phyloP scores from a whole-genome alignment of 805 yeast species.

The Starmerella ratchasimensis region DNA sequence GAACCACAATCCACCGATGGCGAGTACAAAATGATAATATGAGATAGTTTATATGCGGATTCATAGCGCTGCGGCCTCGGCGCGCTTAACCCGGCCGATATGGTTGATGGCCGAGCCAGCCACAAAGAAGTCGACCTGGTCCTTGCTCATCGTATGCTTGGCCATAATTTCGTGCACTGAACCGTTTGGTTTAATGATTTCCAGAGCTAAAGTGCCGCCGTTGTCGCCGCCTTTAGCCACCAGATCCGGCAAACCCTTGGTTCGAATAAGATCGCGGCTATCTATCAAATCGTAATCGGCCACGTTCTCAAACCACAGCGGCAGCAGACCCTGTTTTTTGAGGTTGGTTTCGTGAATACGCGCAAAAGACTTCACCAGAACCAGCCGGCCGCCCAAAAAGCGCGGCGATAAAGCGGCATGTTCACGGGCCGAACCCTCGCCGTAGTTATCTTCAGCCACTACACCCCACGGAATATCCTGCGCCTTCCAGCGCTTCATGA shows the following conservation, averaged over 20 bases:
- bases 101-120: conserved; percentile 95
- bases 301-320: conserved; percentile 82
- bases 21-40: too few species aligned
- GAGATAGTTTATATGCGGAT: too few species aligned
- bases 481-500: conserved; percentile 90
- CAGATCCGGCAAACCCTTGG: conserved; percentile 62
- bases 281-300: conserved; percentile 70
- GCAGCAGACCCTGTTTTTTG: conserved; percentile 96
- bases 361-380: conserved; percentile 88
- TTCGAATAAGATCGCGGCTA: conserved; percentile 65
- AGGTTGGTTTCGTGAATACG: conserved; percentile 96
- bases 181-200: conserved; percentile 63
- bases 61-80: conserved; percentile 1
- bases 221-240: conserved; percentile 71
- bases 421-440: conserved; percentile 99
- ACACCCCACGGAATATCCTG: conserved; percentile 82
- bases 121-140: conserved; percentile 88
- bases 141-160: conserved; percentile 93
- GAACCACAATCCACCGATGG: too few species aligned
- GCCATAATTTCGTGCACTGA: conserved; percentile 53
- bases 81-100: conserved; percentile 43
- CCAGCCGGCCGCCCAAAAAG: conserved; percentile 81
- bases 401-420: conserved; percentile 95
- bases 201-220: conserved; percentile 64
- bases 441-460: conserved; percentile 94